phyloP scores from a whole-genome alignment of 169 alveolate genomes.

The Plasmodium falciparum region DNA sequence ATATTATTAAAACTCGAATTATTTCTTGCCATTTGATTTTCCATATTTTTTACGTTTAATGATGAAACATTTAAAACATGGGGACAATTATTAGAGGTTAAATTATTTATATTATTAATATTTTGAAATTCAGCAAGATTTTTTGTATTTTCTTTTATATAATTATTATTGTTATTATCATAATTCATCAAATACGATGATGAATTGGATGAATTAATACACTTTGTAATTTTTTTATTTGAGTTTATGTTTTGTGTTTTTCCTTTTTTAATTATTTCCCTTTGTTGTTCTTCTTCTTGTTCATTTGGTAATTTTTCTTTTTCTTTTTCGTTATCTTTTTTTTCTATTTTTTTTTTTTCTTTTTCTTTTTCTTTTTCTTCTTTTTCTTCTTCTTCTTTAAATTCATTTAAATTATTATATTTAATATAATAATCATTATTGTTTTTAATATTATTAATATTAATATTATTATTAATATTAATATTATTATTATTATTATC shows the following conservation, averaged over 20 bases:
- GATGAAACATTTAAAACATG: conserved; percentile 21
- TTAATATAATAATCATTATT: conserved; percentile 1
- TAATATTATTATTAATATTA: conserved; percentile 3
- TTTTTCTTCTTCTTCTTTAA: background rate
- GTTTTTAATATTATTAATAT: background rate
- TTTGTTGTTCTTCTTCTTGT: background rate
- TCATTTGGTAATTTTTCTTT: background rate
- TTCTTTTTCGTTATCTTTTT: background rate
- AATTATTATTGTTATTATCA: background rate
- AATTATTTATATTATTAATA: conserved; percentile 2
- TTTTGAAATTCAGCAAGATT: background rate
- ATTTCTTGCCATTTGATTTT: conserved; percentile 17
- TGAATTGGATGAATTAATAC: background rate
- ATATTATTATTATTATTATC: background rate
- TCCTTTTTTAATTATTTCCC: background rate
- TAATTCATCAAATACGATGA: background rate
- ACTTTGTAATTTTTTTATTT: background rate
- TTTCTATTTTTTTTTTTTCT: background rate
- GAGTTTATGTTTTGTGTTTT: background rate
- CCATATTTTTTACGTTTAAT: conserved; percentile 6
- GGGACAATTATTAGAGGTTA: background rate
- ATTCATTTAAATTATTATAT: no score
- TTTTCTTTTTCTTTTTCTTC: background rate
- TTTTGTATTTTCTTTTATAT: background rate
- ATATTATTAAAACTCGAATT: conserved; percentile 3